Evolutionary conservation across 805 yeast species (phyloP).

Genomic region (Blastobotrys americana): DNA sequence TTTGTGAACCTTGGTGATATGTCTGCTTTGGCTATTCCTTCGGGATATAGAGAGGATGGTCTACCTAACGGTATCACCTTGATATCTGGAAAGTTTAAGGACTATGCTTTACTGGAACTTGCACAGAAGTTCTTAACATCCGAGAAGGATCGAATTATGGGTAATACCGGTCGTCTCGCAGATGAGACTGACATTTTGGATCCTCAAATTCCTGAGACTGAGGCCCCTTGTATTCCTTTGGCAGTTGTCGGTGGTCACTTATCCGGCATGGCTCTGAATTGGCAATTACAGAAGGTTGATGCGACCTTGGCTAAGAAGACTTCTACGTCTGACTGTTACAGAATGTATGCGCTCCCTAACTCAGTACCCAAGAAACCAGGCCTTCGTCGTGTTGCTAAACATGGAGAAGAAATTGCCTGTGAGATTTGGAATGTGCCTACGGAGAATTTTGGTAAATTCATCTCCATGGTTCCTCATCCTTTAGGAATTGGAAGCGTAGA

Average conservation of each 20-base stretch:
- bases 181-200: slow-evolving; percentile 35
- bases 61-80: slow-evolving; percentile 87
- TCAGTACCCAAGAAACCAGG: slow-evolving; percentile 87
- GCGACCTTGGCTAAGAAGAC: slow-evolving; percentile 65
- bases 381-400: slow-evolving; percentile 52
- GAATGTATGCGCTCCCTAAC: slow-evolving; percentile 74
- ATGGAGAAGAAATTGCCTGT: slow-evolving; percentile 57
- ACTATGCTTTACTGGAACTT: slow-evolving; percentile 77
- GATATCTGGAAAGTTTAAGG: slow-evolving; percentile 74
- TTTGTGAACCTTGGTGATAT: slow-evolving; percentile 91
- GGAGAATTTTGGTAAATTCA: slow-evolving; percentile 73
- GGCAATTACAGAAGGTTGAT: slow-evolving; percentile 83
- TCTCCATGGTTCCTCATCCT: slow-evolving; percentile 87
- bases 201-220: slow-evolving; percentile 39
- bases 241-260: slow-evolving; percentile 98
- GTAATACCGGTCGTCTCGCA: slow-evolving; percentile 38
- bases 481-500: slow-evolving; percentile 93
- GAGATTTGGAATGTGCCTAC: slow-evolving; percentile 81
- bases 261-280: slow-evolving; percentile 78
- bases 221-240: slow-evolving; percentile 46
- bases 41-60: slow-evolving; percentile 82
- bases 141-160: slow-evolving; percentile 50
- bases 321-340: slow-evolving; percentile 63
- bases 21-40: slow-evolving; percentile 87
- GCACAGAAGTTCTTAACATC: slow-evolving; percentile 60